These are phyloP conservation scores for Globisporangium middletonii DNA, from an alignment of 352 stramenopile species.

Conservation along the genomic window DNA sequence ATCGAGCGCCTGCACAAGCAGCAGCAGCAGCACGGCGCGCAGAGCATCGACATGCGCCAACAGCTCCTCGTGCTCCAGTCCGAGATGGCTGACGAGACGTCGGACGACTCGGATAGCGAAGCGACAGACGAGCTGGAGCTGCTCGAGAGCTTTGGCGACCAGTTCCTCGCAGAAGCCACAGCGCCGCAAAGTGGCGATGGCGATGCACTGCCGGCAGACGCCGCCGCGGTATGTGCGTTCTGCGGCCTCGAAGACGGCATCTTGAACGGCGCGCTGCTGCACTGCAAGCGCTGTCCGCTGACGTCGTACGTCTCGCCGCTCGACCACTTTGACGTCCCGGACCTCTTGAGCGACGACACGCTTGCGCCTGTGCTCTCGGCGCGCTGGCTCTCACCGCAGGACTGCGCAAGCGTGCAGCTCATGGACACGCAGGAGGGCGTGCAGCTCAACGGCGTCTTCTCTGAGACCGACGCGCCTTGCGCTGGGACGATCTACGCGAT, in stretches of 20 bases:
- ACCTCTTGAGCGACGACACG: conserved; percentile 22
- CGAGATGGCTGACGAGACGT: conserved; percentile 20
- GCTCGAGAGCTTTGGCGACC: conserved; percentile 54
- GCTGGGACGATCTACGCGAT: conserved; percentile 36
- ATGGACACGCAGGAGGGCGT: conserved; percentile 12
- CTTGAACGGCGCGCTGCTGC: conserved; percentile 44
- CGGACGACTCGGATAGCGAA: conserved; percentile 30
- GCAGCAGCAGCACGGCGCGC: conserved; percentile 1
- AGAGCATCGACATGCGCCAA: conserved; percentile 4
- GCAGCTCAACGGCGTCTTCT: conserved; percentile 2
- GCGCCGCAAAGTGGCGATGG: not conserved
- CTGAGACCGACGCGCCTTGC: not conserved
- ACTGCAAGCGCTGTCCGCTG: conserved; percentile 49
- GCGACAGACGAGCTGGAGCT: conserved; percentile 33
- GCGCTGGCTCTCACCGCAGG: conserved; percentile 7
- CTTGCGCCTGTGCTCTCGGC: conserved; percentile 5
- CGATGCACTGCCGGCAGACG: not conserved
- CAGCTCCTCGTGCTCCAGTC: conserved; percentile 1
- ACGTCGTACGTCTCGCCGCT: conserved; percentile 30
- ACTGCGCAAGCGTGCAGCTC: conserved; percentile 10
- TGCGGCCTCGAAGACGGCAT: conserved; percentile 61
- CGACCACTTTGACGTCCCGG: conserved; percentile 46
- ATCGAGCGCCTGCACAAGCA: conserved; percentile 20
- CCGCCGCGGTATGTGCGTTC: conserved; percentile 30
- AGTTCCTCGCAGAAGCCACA: conserved; percentile 15